Base-by-base conservation (phyloP, 108 stramenopile genomes). In the Nitzschia palea region DNA sequence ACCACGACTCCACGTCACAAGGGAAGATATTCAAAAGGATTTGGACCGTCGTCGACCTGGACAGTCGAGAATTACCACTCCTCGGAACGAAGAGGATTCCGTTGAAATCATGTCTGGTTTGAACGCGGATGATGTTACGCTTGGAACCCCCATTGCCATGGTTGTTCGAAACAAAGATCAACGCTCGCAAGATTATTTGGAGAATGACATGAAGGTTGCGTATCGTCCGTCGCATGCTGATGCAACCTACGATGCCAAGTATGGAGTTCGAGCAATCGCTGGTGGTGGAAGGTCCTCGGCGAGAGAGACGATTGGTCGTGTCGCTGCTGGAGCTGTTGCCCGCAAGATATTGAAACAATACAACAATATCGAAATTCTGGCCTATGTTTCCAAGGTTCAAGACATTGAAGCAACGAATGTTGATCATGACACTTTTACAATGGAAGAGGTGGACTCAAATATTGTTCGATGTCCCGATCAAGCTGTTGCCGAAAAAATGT, bases 141-240 rank as follows among this genome's bases (percentile, higher is more conserved):
- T 96, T n/a, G 99, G 99, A 18, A 97, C 99, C 18, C 99, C 99
- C 14, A 94, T 99, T 76, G 94, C 83, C 65, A 97, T 99, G 95
- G 58, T 97, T 14, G 97, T 99, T 14, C 79, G 96, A 20, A 97
- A 98, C 69, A 83, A 92, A 53, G 96, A 98, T 83, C 94, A 97
- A 67, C 80, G 93, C 28, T 81, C 80, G 12, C 55, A 80, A 40
- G 98, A 99, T 82, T 98, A 99, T 70, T 72, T 97, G 32, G 96
- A 96, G 47, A 96, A 97, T 65, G 97, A 97, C 67, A 95, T 98
- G 95, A 90, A 76, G 42, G 91, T 94, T 36, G 95, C 96, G 27
- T 98, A 98, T 70, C 96, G 98, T 51, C 98, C 96, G 43, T 91
- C 90, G 22, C 98, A 98, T 79, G 98, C 99, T 22, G 98, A 98